Conservation (phyloP, 768 basidiomycete species). For the Suillus plorans region DNA sequence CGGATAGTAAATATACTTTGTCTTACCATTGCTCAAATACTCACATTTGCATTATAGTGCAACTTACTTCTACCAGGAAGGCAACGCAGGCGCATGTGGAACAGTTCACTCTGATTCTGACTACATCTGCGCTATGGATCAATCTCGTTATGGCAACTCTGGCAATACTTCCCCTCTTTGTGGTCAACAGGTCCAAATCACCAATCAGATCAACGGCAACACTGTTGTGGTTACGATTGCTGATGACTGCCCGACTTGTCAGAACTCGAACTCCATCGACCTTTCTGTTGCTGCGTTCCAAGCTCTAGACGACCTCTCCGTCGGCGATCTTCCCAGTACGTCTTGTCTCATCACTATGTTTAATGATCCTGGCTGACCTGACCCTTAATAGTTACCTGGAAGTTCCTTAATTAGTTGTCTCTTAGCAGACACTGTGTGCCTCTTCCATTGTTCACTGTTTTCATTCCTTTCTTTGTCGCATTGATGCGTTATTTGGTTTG, state of each 20-base stretch:
- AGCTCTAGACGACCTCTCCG: conserved; percentile 43
- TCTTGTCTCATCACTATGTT: conserved; percentile 13
- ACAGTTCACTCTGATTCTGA: conserved; percentile 51
- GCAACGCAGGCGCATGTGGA: conserved; percentile 82
- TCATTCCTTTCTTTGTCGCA: conserved; percentile 14
- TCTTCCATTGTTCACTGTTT: conserved; percentile 7
- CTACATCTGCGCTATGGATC: conserved; percentile 64
- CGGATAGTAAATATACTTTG: conserved; percentile 43
- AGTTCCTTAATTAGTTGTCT: background rate
- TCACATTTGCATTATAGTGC: conserved; percentile 37
- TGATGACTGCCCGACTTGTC: conserved; percentile 83
- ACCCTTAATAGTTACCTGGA: conserved; percentile 1
- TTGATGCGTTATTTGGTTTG: conserved; percentile 8
- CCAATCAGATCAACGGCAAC: conserved; percentile 52
- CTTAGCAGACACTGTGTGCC: conserved; percentile 23
- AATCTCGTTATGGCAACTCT: conserved; percentile 48
- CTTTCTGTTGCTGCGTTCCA: conserved; percentile 70
- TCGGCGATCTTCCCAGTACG: conserved; percentile 62
- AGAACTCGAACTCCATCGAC: conserved; percentile 65
- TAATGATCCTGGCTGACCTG: background rate
- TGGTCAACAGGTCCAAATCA: conserved; percentile 62
- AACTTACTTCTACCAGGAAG: conserved; percentile 71
- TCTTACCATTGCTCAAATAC: background rate
- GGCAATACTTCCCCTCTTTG: conserved; percentile 56
- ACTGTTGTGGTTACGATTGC: conserved; percentile 64